Conservation (phyloP, 163 green algal species). For the Chloromonas sp. region DNA sequence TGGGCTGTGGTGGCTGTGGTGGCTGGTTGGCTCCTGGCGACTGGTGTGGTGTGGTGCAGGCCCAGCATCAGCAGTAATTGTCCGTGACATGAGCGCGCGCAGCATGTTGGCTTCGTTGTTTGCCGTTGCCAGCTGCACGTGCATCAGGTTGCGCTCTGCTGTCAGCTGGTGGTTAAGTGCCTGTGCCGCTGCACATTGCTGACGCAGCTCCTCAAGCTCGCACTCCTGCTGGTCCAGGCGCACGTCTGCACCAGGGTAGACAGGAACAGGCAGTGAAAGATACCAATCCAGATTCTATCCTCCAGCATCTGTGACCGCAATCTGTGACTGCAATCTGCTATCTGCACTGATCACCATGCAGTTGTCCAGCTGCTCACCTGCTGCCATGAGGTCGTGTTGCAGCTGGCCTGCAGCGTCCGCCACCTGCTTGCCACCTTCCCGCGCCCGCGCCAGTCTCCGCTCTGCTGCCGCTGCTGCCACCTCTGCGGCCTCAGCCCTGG, state of each 20-base stretch:
- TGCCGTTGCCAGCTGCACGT: slow-evolving; percentile 8
- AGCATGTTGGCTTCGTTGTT: slow-evolving; percentile 17
- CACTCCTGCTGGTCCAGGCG: background rate
- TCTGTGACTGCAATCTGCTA: no score
- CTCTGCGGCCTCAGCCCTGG: background rate
- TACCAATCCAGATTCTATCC: no score
- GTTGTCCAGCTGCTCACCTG: background rate
- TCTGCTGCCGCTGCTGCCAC: slow-evolving; percentile 20
- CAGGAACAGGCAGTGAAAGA: no score
- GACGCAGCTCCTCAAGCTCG: background rate
- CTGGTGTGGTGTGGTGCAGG: no score
- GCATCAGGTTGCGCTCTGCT: slow-evolving; percentile 5
- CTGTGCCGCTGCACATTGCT: background rate
- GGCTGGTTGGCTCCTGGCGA: no score
- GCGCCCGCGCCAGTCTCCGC: slow-evolving; percentile 21
- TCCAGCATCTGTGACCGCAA: no score
- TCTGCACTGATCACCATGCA: no score
- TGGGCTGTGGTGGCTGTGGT: no score
- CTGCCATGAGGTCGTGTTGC: slow-evolving; percentile 16
- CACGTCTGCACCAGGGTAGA: background rate
- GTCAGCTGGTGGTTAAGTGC: slow-evolving; percentile 1
- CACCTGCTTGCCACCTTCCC: slow-evolving; percentile 21
- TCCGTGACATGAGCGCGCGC: background rate
- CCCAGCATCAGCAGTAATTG: no score
- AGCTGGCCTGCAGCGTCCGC: slow-evolving; percentile 19